Evolutionary conservation across 805 yeast species (phyloP), one percentile per base, ranked within the genome.

Genomic region (Wickerhamiella slavikovae): DNA sequence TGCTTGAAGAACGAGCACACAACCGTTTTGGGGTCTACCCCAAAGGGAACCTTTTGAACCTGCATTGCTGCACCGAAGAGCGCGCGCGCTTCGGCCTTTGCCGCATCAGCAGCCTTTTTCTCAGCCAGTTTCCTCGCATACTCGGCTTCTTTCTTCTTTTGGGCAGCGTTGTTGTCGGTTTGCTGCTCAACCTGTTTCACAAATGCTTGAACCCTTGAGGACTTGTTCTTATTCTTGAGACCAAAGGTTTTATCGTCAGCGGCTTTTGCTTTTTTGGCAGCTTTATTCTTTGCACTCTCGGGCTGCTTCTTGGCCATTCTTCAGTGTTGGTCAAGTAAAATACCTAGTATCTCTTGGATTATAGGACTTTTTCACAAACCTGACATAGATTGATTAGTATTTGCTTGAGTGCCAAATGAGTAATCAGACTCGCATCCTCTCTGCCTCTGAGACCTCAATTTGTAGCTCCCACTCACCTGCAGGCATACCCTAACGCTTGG

Each of bases 21-120:
- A 21, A 89, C 75, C 1, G 93, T 69, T 56, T 89, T 85, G 31
- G 98, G 98, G 55, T 89, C 96, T 35, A 82, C 95, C 30, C 98
- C 98, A 46, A 85, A 82, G 24, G 94, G 93, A 19, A 85, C 78
- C 48, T 79, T 80, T 51, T 79, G 95, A 27, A 59, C 62, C 31
- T 67, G 74, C 29, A 79, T 60, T 3, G 68, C 60, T 0, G 68
- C 56, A 19, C 71, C 74, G 42, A 80, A 66, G 26, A 85, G 54
- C 12, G 75, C 73, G 10, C 79, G 73, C 4, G 93, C 91, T 46
- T 85, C 95, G 27, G 66, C 67, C 48, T 75, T 78, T 25, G 93
- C 95, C 25, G 66, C 72, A 39, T 85, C 98, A 2, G 82, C 76
- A 9, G 93, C 89, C 49, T 76, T 79, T 64, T 77, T 83, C 52